These are phyloP conservation scores for Erythrophleum ivorense DNA, from an alignment of 331 rosid species.

Conservation along the genomic window DNA sequence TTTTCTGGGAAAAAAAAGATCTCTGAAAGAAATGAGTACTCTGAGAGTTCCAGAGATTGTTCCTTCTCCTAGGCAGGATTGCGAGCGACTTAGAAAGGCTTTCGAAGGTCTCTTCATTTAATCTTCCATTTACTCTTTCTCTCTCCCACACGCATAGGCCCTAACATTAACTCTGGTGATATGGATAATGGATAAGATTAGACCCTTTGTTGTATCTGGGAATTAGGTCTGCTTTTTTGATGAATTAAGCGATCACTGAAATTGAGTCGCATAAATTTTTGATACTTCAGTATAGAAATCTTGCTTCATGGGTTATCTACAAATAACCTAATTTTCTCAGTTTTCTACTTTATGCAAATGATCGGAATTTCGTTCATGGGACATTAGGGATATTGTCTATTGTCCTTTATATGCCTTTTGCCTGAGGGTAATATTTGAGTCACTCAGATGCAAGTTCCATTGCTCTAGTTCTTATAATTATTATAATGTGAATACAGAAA, in stretches of 20 bases:
- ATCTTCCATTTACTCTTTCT: background rate
- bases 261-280: slow-evolving; percentile 2
- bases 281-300: background rate
- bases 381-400: slow-evolving; percentile 5
- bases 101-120: slow-evolving; percentile 63
- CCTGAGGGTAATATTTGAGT: too few relatives aligned
- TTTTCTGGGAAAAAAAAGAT: background rate
- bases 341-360: background rate
- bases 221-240: background rate
- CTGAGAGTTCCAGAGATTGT: slow-evolving; percentile 71
- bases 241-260: slow-evolving; percentile 8
- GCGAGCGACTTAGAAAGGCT: slow-evolving; percentile 69
- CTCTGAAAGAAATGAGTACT: slow-evolving; percentile 52
- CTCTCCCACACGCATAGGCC: background rate
- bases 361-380: slow-evolving; percentile 23
- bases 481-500: background rate
- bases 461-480: background rate
- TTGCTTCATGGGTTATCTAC: too few relatives aligned
- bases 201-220: background rate
- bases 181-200: background rate
- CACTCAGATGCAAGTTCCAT: background rate
- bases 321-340: background rate
- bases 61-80: slow-evolving; percentile 79
- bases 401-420: background rate
- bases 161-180: background rate